Conservation (phyloP, 2,329 filamentous ascomycete genomes). For the Pestalotiopsis sp. region DNA sequence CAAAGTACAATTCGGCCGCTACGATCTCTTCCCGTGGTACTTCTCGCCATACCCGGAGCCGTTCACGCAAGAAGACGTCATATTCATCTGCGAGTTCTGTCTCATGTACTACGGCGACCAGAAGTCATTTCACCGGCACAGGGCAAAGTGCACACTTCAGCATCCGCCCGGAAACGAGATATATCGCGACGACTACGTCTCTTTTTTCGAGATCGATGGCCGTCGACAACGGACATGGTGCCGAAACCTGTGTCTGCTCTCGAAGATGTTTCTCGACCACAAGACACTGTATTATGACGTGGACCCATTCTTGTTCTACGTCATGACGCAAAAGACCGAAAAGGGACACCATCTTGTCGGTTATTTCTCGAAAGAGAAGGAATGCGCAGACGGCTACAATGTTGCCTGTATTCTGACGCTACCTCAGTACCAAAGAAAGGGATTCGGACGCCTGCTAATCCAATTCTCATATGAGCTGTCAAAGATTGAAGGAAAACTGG, state of each 20-base stretch:
- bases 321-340: slow-evolving; percentile 89
- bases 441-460: slow-evolving; percentile 90
- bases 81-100: slow-evolving; percentile 98
- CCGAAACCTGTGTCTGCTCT: slow-evolving; percentile 90
- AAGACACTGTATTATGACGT: slow-evolving; percentile 99
- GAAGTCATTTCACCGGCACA: slow-evolving; percentile 82
- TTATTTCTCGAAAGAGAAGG: slow-evolving; percentile 99
- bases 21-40: slow-evolving; percentile 96
- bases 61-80: slow-evolving; percentile 85
- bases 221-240: slow-evolving; percentile 94
- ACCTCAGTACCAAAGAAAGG: slow-evolving; percentile 94
- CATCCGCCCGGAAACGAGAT: slow-evolving; percentile 98
- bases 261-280: slow-evolving; percentile 93
- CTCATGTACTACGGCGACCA: slow-evolving; percentile 85
- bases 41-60: slow-evolving; percentile 94
- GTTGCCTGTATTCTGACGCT: slow-evolving; percentile 96
- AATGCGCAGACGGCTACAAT: slow-evolving; percentile 95
- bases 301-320: slow-evolving; percentile 98
- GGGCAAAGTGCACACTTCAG: slow-evolving; percentile 84
- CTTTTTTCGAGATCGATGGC: slow-evolving; percentile 97
- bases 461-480: slow-evolving; percentile 97
- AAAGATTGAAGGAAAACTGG: slow-evolving; percentile 92
- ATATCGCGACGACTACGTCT: slow-evolving; percentile 90
- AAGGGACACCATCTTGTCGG: slow-evolving; percentile 94
- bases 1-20: slow-evolving; percentile 90